Percentiles rank a stretch among this genome's conserved stretches.
Evolutionary conservation across 169 alveolate genomes (phyloP).

Genomic region (Plasmodium sp.): DNA sequence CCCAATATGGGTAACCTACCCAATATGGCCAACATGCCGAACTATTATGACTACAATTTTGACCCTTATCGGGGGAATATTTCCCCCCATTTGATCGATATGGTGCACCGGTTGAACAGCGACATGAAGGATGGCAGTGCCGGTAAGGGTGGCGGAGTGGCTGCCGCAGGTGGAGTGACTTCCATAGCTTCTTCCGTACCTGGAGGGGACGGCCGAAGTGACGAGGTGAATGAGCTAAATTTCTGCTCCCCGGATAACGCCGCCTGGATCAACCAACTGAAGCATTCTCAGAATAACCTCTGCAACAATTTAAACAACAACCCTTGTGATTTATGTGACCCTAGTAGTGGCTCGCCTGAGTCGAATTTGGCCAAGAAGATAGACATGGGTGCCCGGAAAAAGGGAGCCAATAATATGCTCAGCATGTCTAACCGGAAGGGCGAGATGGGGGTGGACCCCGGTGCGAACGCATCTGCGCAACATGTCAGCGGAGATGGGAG

Average conservation of each 20-base stretch:
- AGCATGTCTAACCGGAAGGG: background rate
- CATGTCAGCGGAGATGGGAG: background rate
- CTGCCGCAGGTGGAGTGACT: background rate
- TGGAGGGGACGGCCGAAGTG: conserved; percentile 21
- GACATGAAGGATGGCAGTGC: conserved; percentile 30
- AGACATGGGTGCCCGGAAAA: conserved; percentile 26
- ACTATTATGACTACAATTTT: conserved; percentile 63
- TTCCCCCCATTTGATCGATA: conserved; percentile 44
- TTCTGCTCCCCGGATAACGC: conserved; percentile 13
- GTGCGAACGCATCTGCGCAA: background rate
- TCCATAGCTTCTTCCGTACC: too few species aligned
- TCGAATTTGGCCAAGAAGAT: conserved; percentile 7
- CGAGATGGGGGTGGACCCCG: background rate
- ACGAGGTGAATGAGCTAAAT: conserved; percentile 29
- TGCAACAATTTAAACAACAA: conserved; percentile 26
- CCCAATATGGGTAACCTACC: background rate
- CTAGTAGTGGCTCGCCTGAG: conserved; percentile 9
- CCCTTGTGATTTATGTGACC: conserved; percentile 44
- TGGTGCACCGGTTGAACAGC: conserved; percentile 46
- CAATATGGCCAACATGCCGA: background rate
- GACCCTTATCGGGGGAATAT: conserved; percentile 49
- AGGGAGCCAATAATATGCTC: background rate
- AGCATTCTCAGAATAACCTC: conserved; percentile 30
- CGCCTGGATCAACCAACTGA: conserved; percentile 63
- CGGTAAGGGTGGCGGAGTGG: background rate